Conservation (phyloP, 2,329 filamentous ascomycete genomes). For the Malbranchea zuffiana region DNA sequence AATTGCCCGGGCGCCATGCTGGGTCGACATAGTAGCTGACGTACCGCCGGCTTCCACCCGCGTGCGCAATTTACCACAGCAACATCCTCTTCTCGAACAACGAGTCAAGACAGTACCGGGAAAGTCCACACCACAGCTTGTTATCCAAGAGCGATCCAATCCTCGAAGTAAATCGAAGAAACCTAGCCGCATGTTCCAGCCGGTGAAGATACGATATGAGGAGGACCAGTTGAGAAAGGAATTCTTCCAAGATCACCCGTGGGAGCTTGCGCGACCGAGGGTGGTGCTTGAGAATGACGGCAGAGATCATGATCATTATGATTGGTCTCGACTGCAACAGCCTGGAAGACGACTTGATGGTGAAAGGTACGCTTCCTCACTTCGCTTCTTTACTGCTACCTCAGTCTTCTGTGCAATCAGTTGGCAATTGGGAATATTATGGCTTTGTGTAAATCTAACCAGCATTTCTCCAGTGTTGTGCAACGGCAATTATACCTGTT, state of each 20-base stretch:
- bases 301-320: slow-evolving; percentile 60
- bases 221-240: slow-evolving; percentile 70
- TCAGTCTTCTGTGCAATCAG: no score
- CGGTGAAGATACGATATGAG: slow-evolving; percentile 63
- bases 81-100: slow-evolving; percentile 33
- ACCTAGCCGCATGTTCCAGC: slow-evolving; percentile 68
- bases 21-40: slow-evolving; percentile 46
- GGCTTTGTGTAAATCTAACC: slow-evolving; percentile 1
- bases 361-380: slow-evolving; percentile 53
- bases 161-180: slow-evolving; percentile 44
- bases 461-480: slow-evolving; percentile 55
- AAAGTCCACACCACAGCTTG: slow-evolving; percentile 23
- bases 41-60: slow-evolving; percentile 52
- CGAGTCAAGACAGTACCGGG: slow-evolving; percentile 19
- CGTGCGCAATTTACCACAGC: slow-evolving; percentile 45
- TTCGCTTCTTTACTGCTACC: background rate
- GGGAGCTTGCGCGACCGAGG: slow-evolving; percentile 85
- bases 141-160: slow-evolving; percentile 28
- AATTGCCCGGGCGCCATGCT: slow-evolving; percentile 32
- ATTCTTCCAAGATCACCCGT: slow-evolving; percentile 92
- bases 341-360: slow-evolving; percentile 66
- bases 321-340: slow-evolving; percentile 74
- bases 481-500: slow-evolving; percentile 86
- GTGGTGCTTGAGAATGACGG: slow-evolving; percentile 78
- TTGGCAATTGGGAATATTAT: no score